Conservation (phyloP, 2,329 filamentous ascomycete genomes). For the Ceratocystis alfenasii region DNA sequence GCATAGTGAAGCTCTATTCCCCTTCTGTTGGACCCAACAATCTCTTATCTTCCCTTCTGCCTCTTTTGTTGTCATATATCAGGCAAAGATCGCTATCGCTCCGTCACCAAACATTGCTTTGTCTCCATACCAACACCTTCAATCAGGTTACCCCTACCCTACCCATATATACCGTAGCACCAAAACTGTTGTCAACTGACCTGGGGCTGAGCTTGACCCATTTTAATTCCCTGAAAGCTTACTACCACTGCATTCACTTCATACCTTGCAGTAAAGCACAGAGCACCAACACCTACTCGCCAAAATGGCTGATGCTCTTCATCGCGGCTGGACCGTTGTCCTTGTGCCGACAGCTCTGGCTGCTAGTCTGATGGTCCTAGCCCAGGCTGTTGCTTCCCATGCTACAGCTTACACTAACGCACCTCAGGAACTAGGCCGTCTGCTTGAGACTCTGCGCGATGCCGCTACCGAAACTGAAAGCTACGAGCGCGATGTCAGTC, state of each 20-base stretch:
- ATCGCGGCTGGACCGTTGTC: conserved; percentile 45
- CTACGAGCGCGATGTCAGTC: conserved; percentile 48
- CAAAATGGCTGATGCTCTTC: conserved; percentile 40
- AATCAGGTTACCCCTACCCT: not conserved
- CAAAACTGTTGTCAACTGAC: not conserved
- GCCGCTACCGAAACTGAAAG: conserved; percentile 53
- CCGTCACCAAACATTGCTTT: not conserved
- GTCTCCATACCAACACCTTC: not conserved
- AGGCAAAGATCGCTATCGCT: not conserved
- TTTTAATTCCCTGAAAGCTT: conserved; percentile 12
- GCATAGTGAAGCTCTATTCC: not conserved
- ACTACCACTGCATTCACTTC: not conserved
- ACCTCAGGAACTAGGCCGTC: conserved; percentile 44
- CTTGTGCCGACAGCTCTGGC: conserved; percentile 46
- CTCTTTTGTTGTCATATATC: not conserved
- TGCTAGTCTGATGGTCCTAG: conserved; percentile 43
- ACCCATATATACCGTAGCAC: conserved; percentile 5
- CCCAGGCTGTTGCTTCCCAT: conserved; percentile 41
- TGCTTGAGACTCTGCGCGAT: conserved; percentile 49
- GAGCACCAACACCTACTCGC: not conserved
- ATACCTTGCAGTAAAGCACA: not conserved
- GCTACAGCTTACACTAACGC: conserved; percentile 45
- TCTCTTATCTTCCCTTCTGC: not conserved
- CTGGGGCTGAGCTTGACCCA: not conserved
- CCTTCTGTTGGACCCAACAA: not conserved